phyloP scores from a whole-genome alignment of 305 asterid genomes.

The Solanum hybrid region DNA sequence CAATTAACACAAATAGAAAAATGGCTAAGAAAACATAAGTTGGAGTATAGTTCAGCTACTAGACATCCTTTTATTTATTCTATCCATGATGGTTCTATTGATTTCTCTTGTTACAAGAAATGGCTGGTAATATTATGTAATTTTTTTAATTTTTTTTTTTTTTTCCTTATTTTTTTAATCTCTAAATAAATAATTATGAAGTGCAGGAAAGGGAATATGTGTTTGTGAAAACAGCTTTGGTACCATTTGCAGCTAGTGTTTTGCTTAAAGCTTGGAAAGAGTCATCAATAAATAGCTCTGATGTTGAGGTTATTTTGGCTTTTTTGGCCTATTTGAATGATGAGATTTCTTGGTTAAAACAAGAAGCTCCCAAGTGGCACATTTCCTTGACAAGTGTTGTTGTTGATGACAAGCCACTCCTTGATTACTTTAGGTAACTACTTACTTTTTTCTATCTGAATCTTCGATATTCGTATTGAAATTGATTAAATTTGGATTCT shows the following conservation, averaged over 20 bases:
- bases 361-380: neutral
- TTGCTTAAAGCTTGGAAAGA: slow-evolving; percentile 2
- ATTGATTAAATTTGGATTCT: too few species aligned
- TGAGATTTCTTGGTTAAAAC: neutral
- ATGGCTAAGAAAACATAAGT: slow-evolving; percentile 53
- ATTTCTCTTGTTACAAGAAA: slow-evolving; percentile 47
- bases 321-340: neutral
- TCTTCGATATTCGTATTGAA: neutral
- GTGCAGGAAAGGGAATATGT: neutral
- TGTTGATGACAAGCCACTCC: neutral
- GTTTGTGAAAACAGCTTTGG: neutral
- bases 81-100: slow-evolving; percentile 61
- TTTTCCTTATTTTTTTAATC: neutral
- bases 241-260: neutral
- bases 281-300: neutral
- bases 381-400: neutral
- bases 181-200: neutral
- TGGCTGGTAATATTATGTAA: slow-evolving; percentile 45
- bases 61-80: slow-evolving; percentile 57
- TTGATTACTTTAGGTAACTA: neutral
- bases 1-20: slow-evolving; percentile 17
- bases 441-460: fast-evolving
- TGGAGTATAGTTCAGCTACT: slow-evolving; percentile 42
- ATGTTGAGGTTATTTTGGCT: neutral
- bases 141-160: neutral